Percentiles rank a stretch among this genome's conserved stretches.
Conservation (phyloP, 1,284 basidiomycete species). For the Moesziomyces globuligerus region DNA sequence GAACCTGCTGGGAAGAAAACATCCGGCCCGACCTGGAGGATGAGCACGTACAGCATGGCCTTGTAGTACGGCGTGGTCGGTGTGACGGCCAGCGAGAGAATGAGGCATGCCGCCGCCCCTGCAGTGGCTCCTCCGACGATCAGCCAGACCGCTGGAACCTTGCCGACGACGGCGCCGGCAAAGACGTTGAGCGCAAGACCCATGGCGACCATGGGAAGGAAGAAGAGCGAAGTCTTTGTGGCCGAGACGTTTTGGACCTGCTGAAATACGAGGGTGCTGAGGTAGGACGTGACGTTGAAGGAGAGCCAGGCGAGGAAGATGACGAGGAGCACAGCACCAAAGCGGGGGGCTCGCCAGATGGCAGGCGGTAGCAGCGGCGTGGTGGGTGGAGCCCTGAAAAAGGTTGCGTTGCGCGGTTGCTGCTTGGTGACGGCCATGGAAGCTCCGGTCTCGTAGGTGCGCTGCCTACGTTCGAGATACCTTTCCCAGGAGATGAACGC, state of each 20-base stretch:
- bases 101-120: slow-evolving; percentile 73
- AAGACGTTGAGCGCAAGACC: slow-evolving; percentile 64
- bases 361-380: slow-evolving; percentile 56
- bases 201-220: slow-evolving; percentile 76
- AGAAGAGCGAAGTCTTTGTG: slow-evolving; percentile 78
- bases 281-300: slow-evolving; percentile 70
- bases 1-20: slow-evolving; percentile 51
- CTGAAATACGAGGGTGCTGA: slow-evolving; percentile 50
- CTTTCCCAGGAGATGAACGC: slow-evolving; percentile 78
- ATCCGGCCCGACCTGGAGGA: slow-evolving; percentile 68
- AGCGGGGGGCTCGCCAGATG: slow-evolving; percentile 52
- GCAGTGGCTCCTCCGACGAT: slow-evolving; percentile 67
- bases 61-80: slow-evolving; percentile 78
- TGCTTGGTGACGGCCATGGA: slow-evolving; percentile 4
- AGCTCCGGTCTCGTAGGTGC: slow-evolving; percentile 34
- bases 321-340: slow-evolving; percentile 74
- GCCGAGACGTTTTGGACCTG: slow-evolving; percentile 69
- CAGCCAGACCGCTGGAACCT: slow-evolving; percentile 58
- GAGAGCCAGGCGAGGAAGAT: slow-evolving; percentile 78
- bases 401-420: slow-evolving; percentile 70
- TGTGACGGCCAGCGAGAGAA: slow-evolving; percentile 77
- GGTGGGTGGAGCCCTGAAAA: slow-evolving; percentile 29
- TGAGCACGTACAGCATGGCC: slow-evolving; percentile 80
- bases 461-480: slow-evolving; percentile 69
- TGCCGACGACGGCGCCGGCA: slow-evolving; percentile 50